Conservation (phyloP, 2,329 filamentous ascomycete genomes). For the Neofusicoccum umdonicola region DNA sequence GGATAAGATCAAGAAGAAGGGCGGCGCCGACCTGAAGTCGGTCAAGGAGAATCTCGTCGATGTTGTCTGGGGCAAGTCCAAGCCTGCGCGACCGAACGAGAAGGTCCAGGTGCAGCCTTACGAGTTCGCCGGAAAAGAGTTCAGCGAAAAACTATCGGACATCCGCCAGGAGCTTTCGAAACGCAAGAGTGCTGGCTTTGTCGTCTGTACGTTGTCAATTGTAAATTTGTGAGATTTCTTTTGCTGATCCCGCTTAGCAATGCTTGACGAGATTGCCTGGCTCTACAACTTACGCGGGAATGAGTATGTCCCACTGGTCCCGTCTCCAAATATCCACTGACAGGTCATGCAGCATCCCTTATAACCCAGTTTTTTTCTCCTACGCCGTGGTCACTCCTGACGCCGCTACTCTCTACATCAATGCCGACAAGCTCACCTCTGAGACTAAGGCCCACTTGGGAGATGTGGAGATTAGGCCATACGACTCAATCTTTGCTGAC, state of each 20-base stretch:
- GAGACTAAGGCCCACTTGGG: constrained; percentile 69
- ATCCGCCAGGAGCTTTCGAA: constrained; percentile 88
- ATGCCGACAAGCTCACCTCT: constrained; percentile 71
- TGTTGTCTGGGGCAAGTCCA: constrained; percentile 73
- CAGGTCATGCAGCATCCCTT: constrained; percentile 65
- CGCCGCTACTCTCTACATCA: constrained; percentile 77
- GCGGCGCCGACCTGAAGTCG: constrained; percentile 72
- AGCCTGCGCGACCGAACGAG: constrained; percentile 73
- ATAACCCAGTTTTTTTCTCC: constrained; percentile 98
- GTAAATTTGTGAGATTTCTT: background rate
- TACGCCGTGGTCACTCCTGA: constrained; percentile 83
- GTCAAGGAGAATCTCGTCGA: constrained; percentile 86
- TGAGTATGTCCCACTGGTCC: constrained; percentile 53
- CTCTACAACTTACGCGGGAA: constrained; percentile 94
- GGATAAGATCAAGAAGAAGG: constrained; percentile 83
- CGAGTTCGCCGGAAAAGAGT: constrained; percentile 77
- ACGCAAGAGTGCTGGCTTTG: constrained; percentile 81
- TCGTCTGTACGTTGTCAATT: constrained; percentile 60
- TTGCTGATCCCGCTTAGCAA: constrained; percentile 46
- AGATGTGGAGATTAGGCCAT: constrained; percentile 73
- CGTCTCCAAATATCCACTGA: background rate
- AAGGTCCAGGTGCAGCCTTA: constrained; percentile 69
- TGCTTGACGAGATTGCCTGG: constrained; percentile 97
- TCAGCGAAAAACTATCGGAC: constrained; percentile 78
- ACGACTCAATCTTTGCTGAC: constrained; percentile 76